These are phyloP conservation scores for Kodamaea neixiangensis DNA, from an alignment of 805 yeast genomes.

Conservation along the genomic window DNA sequence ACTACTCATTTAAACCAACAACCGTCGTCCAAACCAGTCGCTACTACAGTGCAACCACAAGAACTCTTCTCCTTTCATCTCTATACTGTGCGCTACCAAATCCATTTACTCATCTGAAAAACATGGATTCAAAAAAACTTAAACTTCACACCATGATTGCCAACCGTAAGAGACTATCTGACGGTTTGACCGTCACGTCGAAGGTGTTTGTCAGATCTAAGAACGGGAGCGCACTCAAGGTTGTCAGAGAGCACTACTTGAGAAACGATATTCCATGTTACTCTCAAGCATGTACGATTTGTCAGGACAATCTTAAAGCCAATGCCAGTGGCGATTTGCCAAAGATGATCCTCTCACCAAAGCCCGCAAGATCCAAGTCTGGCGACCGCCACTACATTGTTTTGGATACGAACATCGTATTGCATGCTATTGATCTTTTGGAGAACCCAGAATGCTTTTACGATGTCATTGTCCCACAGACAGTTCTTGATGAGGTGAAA, in stretches of 20 bases:
- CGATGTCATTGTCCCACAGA: constrained; percentile 94
- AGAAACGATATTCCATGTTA: constrained; percentile 92
- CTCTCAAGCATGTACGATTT: constrained; percentile 65
- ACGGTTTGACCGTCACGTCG: constrained; percentile 64
- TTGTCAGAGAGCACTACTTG: constrained; percentile 91
- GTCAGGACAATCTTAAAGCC: constrained; percentile 56
- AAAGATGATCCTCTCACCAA: constrained; percentile 61
- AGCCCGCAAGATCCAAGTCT: constrained; percentile 50
- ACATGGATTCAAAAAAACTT: background rate
- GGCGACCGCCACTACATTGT: constrained; percentile 79
- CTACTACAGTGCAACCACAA: no score
- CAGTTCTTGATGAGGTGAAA: constrained; percentile 90
- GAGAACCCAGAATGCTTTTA: constrained; percentile 76
- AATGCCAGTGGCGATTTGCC: constrained; percentile 71
- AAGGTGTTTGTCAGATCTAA: constrained; percentile 92
- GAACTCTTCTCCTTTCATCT: no score
- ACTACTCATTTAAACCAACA: background rate
- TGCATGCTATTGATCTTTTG: constrained; percentile 85
- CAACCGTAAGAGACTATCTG: constrained; percentile 37
- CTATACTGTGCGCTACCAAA: background rate
- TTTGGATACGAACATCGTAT: constrained; percentile 83
- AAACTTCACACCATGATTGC: constrained; percentile 17
- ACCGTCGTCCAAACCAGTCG: background rate
- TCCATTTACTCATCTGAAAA: background rate
- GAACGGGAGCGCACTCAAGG: constrained; percentile 85